Base-by-base conservation (phyloP, 2,329 filamentous ascomycete genomes). In the Tympanopsis confertula region DNA sequence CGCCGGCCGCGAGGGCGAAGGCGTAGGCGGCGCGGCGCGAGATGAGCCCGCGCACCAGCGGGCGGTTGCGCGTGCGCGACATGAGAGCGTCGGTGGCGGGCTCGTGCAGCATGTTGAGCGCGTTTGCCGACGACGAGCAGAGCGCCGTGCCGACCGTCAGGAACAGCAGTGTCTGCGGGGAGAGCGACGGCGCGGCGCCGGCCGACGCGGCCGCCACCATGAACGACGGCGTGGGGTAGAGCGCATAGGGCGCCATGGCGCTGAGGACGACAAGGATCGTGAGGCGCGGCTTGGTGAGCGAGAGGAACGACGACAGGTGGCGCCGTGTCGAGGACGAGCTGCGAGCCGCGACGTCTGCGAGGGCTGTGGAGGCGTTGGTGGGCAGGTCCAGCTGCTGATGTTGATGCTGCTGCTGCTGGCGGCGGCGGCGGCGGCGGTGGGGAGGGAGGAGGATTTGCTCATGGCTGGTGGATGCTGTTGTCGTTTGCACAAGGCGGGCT, bases 51-150 rank as follows among this genome's bases (percentile, higher is more conserved):
- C 91, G 75, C 3, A 95, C 91, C 1, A 98, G 68, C 0, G 91
- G 91, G 4, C 91, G 66, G 49, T 95, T 95, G 19, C 86, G 74
- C 2, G 91, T 98, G n/a, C 91, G 78, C 24, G 74, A 79, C 91
- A 98, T 98, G 50, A 83, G 78, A 35, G 87, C 86, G 57, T 98
- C 91, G 53, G 88, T 88, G 42, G 79, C 70, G 7, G 80, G 84
- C 60, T 98, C 91, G 60, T 95, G 87, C 41, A 95, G 77, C 91
- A 98, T 98, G 60, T 98, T 98, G 46, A 96, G 69, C 2, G 91
- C 77, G 56, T 98, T 98, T 32, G 91, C 91, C 41, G 83, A 86
- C 32, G 88, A 86, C n/a, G 78, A 84, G 56, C 86, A 91, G 15
- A 95, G 70, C 4, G 88, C 78, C 0, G 91, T 96, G 42, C 91